Evolutionary conservation across 2,329 filamentous ascomycete species (phyloP).

Genomic region (Teratosphaeria zuluensis): DNA sequence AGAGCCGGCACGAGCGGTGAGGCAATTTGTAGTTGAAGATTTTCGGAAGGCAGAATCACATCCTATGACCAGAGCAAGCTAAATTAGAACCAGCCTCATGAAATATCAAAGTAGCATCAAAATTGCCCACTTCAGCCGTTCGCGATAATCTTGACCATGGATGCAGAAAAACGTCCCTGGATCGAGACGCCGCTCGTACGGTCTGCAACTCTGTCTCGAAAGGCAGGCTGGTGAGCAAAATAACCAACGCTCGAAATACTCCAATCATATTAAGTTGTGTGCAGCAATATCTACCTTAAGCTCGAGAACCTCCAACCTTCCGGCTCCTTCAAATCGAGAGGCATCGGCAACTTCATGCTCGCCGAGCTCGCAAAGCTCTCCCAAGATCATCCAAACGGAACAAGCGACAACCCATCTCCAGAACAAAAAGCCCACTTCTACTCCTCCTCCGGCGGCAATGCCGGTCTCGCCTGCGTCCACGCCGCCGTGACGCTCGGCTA

Average conservation of each 20-base stretch:
- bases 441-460: constrained; percentile 71
- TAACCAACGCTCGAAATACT: background rate
- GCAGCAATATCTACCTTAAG: constrained; percentile 71
- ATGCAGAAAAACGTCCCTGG: constrained; percentile 43
- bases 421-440: constrained; percentile 53
- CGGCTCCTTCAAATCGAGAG: constrained; percentile 74
- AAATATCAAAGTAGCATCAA: background rate
- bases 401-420: no score
- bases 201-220: constrained; percentile 55
- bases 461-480: constrained; percentile 70
- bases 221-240: constrained; percentile 57
- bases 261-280: constrained; percentile 21
- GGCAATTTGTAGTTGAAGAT: no score
- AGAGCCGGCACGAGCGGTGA: background rate
- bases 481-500: constrained; percentile 56
- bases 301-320: constrained; percentile 77
- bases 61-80: no score
- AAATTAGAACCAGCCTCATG: background rate
- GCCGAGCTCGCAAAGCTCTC: constrained; percentile 28
- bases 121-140: no score
- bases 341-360: constrained; percentile 63
- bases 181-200: constrained; percentile 61
- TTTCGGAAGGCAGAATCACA: no score
- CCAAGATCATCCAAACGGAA: constrained; percentile 4
- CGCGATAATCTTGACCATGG: no score